Percentiles rank a stretch among this genome's conserved stretches.
phyloP scores from a whole-genome alignment of 202 grass and related monocot species.

The Tripidium arundinaceum region DNA sequence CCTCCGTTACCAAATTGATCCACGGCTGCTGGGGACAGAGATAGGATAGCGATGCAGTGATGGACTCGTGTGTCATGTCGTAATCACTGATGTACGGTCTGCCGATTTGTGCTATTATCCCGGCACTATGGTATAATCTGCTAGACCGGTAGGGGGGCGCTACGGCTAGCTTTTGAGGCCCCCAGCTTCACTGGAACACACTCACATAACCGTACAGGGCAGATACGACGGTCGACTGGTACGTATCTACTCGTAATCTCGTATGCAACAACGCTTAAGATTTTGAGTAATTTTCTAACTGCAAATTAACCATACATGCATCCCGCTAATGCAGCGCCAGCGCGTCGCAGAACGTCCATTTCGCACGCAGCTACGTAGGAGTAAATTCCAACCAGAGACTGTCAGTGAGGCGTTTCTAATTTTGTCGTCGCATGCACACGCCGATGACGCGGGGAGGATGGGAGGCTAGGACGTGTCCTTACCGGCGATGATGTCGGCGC shows the following conservation, averaged over 20 bases:
- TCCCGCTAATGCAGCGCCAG: background rate
- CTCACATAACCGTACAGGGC: background rate
- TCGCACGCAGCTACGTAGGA: background rate
- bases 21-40: background rate
- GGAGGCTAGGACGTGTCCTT: background rate
- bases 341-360: background rate
- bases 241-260: background rate
- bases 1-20: background rate
- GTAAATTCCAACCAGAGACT: background rate
- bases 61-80: background rate
- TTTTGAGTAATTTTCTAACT: background rate
- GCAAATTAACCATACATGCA: background rate
- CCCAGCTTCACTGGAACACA: conserved; percentile 9
- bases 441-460: background rate
- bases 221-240: background rate
- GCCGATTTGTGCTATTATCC: background rate
- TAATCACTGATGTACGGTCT: background rate
- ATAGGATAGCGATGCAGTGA: background rate
- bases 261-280: background rate
- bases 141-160: too few species aligned
- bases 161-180: background rate
- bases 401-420: background rate
- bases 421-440: conserved; percentile 1
- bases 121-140: background rate
- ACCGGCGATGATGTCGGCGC: conserved; percentile 94